Conservation (phyloP, 2,329 filamentous ascomycete genomes). For the Pyricularia sp. region DNA sequence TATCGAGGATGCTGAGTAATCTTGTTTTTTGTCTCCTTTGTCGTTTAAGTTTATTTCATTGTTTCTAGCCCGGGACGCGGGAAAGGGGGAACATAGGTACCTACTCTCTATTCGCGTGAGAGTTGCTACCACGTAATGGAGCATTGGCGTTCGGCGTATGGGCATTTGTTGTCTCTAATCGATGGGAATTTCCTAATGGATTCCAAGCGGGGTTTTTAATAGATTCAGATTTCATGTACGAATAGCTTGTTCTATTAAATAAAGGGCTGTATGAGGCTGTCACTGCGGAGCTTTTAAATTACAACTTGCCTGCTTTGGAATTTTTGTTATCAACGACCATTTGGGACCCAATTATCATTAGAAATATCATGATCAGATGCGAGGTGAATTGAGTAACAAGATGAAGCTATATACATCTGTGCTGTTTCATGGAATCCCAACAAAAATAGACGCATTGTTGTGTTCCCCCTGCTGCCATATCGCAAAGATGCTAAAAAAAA, state of each 20-base stretch:
- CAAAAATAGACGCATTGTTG: not conserved
- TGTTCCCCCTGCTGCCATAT: not conserved
- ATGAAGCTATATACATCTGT: not conserved
- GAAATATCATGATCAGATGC: not conserved
- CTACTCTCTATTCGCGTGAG: not conserved
- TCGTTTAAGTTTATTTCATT: not conserved
- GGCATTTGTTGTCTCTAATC: not conserved
- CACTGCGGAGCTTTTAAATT: not conserved
- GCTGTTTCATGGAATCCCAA: not conserved
- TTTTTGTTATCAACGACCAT: not conserved
- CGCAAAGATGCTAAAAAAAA: not conserved
- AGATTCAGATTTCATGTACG: not conserved
- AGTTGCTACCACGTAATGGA: not conserved
- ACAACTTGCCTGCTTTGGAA: not conserved
- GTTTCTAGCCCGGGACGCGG: not conserved
- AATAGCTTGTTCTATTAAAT: not conserved
- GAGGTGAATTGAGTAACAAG: not conserved
- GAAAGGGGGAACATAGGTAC: not conserved
- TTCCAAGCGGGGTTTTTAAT: not conserved
- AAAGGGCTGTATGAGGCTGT: not conserved
- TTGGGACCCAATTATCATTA: not conserved
- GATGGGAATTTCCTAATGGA: not conserved
- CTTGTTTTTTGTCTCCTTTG: not conserved
- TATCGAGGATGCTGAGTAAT: slow-evolving; percentile 10
- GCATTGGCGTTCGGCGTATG: not conserved